Conservation (phyloP, 768 basidiomycete genomes). For the Termitomyces heimii region DNA sequence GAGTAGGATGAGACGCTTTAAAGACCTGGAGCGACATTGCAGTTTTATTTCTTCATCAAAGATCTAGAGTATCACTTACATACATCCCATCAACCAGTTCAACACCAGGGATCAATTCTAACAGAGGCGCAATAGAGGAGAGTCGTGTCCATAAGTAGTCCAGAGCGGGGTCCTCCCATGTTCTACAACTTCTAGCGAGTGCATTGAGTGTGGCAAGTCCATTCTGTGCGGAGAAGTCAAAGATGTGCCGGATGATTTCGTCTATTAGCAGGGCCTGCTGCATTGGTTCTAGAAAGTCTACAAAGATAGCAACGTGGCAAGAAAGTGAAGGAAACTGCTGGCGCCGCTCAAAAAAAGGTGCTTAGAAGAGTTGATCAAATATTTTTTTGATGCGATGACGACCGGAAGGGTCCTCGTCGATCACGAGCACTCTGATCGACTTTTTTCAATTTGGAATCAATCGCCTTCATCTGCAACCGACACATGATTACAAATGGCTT, state of each 20-base stretch:
- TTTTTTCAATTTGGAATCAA: neutral
- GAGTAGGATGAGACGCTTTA: neutral
- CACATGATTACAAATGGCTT: neutral
- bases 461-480: neutral
- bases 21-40: neutral
- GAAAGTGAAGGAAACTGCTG: neutral
- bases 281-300: slow-evolving; percentile 21
- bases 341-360: neutral
- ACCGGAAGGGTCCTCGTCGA: slow-evolving; percentile 13
- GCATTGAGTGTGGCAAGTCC: slow-evolving; percentile 24
- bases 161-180: slow-evolving; percentile 44
- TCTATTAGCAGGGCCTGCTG: slow-evolving; percentile 41
- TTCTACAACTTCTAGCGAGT: slow-evolving; percentile 35
- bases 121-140: slow-evolving; percentile 32
- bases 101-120: slow-evolving; percentile 31
- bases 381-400: slow-evolving; percentile 5
- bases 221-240: slow-evolving; percentile 24
- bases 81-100: slow-evolving; percentile 21
- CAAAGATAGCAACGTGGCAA: neutral
- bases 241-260: slow-evolving; percentile 41
- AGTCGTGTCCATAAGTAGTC: slow-evolving; percentile 40
- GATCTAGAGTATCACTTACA: slow-evolving; percentile 19
- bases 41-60: neutral
- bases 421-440: neutral
- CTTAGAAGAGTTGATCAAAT: neutral